Base-by-base conservation (phyloP, 257 asterid genomes). In the Linderniella brevidens region DNA sequence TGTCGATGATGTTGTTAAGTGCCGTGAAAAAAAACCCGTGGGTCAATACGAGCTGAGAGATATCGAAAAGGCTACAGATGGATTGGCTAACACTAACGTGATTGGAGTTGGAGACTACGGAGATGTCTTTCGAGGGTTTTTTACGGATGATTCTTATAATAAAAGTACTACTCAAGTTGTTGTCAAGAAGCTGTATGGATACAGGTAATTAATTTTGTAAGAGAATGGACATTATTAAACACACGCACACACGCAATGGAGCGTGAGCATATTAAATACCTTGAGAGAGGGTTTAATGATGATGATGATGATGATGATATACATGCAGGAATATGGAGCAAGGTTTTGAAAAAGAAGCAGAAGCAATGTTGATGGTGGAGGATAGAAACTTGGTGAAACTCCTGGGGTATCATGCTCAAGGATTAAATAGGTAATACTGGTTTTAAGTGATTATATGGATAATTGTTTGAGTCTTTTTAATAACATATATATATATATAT, bases 301-400 rank as follows among this genome's bases (percentile, higher is more conserved):
- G 6, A 17, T 11, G 11, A 4, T n/a, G 5, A 4, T 4, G 14
- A 11, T n/a, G 3, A 5, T 6, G 11, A 4, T 17, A 41, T 41
- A 41, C 14, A 4, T 41, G 14, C 61, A 77, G 77, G 58, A 58
- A 56, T 12, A 58, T 16, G 17, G 36, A 25, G 11, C 60, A 37
- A 56, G 68, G 56, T 13, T 77, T 80, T 48, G 46, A 37, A 0
- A 40, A 11, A 36, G 67, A 63, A 49, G 78, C 65, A 17, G 70
- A 80, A 53, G 72, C 58, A 54, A 25, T 67, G 62, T 25, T 68
- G 67, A 37, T 68, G 47, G 44, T 77, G 35, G 61, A 66, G 55
- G 79, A 77, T 70, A 71, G 49, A 58, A 77, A 77, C 57, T 55
- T 74, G 77, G 81, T 74, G 52, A 77, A 71, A 55, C 37, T 80